Evolutionary conservation across 2,329 filamentous ascomycete species (phyloP).

Genomic region (Rhytidhysteron rufulum): DNA sequence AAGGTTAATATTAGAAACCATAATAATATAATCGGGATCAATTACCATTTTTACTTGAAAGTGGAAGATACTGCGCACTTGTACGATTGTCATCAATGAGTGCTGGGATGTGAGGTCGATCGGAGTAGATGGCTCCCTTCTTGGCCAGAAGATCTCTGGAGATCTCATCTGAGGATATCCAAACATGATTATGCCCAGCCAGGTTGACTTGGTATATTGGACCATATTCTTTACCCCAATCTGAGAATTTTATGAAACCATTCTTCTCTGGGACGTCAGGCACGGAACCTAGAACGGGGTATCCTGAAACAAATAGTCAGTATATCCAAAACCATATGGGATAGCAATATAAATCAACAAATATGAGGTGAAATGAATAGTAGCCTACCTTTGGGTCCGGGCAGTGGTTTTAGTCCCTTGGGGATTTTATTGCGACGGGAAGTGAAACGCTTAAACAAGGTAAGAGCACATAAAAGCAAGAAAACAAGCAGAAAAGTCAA

Average conservation of each 20-base stretch:
- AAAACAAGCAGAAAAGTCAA: constrained; percentile 23
- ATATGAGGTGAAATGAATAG: neutral
- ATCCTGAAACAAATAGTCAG: constrained; percentile 27
- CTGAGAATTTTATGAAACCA: constrained; percentile 43
- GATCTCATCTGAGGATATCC: constrained; percentile 42
- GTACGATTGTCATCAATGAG: constrained; percentile 43
- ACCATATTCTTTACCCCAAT: constrained; percentile 43
- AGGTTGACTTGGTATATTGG: constrained; percentile 45
- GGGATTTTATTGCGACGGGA: constrained; percentile 25
- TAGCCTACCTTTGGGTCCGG: constrained; percentile 40
- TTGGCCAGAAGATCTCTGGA: constrained; percentile 42
- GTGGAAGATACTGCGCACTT: constrained; percentile 43
- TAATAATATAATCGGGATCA: neutral
- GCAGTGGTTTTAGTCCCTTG: constrained; percentile 33
- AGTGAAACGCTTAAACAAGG: constrained; percentile 25
- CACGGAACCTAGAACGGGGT: constrained; percentile 41
- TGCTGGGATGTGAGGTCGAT: constrained; percentile 44
- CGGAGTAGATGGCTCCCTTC: constrained; percentile 45
- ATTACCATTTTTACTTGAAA: constrained; percentile 42
- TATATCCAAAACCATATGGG: neutral
- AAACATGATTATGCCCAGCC: constrained; percentile 44
- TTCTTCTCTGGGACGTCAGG: constrained; percentile 43
- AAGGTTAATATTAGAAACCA: constrained; percentile 12
- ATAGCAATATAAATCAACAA: neutral
- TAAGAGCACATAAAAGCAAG: constrained; percentile 19